Conservation (phyloP, 306 rosid species). For the Prunus mongolica region DNA sequence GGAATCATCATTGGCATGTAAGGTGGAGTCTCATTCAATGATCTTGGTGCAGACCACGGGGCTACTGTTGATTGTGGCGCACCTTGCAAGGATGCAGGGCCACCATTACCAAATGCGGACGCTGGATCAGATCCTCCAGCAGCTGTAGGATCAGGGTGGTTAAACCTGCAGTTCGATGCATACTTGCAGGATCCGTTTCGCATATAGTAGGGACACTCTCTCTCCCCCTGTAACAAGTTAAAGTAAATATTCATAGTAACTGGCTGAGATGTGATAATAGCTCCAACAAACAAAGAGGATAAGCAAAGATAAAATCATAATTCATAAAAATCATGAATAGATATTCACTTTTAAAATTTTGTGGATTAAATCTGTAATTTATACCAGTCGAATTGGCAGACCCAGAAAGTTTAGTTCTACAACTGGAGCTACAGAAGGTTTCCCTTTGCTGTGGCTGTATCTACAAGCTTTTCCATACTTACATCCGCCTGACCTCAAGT, state of each 20-base stretch:
- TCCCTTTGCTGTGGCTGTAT: conserved; percentile 66
- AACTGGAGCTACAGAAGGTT: conserved; percentile 27
- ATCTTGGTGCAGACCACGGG: conserved; percentile 63
- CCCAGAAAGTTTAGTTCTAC: conserved; percentile 79
- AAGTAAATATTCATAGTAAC: conserved; percentile 5
- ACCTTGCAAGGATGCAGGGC: conserved; percentile 46
- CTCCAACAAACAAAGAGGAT: background rate
- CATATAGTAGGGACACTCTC: conserved; percentile 90
- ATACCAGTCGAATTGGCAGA: conserved; percentile 86
- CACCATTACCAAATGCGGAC: conserved; percentile 58
- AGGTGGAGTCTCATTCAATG: conserved; percentile 59
- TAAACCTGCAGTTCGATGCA: conserved; percentile 86
- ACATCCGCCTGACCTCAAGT: conserved; percentile 83
- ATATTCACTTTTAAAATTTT: background rate
- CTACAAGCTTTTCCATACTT: conserved; percentile 79
- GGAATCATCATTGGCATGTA: conserved; percentile 61
- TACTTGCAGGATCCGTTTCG: conserved; percentile 93
- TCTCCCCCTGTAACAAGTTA: conserved; percentile 63
- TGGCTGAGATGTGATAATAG: background rate
- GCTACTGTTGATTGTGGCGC: conserved; percentile 48
- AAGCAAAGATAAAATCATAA: background rate
- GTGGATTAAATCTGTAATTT: background rate
- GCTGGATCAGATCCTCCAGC: conserved; percentile 54
- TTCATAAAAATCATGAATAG: background rate
- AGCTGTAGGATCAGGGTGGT: conserved; percentile 92